Percentiles rank a stretch among this genome's conserved stretches.
Evolutionary conservation across 257 asterid genomes (phyloP).

Genomic region (Salvia miltiorrhiza): DNA sequence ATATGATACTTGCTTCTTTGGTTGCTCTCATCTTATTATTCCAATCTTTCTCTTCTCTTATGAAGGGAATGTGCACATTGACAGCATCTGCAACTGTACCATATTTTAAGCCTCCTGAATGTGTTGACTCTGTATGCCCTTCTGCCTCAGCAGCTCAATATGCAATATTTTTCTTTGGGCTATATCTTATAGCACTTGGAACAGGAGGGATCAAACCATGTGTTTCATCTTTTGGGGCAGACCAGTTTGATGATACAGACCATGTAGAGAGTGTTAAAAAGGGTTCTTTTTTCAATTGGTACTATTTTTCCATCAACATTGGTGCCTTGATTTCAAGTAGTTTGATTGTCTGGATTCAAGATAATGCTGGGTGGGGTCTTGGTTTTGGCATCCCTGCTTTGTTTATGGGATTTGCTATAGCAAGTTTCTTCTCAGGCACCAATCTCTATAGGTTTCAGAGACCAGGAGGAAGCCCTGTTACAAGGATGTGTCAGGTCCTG

Average conservation of each 20-base stretch:
- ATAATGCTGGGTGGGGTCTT: constrained; percentile 94
- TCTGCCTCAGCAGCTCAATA: constrained; percentile 73
- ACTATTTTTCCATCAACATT: constrained; percentile 81
- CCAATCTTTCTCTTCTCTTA: constrained; percentile 7
- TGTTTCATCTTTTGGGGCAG: constrained; percentile 95
- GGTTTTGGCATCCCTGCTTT: constrained; percentile 93
- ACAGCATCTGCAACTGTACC: constrained; percentile 82
- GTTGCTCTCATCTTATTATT: constrained; percentile 10
- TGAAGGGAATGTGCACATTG: constrained; percentile 91
- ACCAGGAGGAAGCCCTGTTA: constrained; percentile 97
- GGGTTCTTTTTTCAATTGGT: constrained; percentile 98
- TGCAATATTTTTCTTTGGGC: constrained; percentile 67
- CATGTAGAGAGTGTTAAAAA: constrained; percentile 75
- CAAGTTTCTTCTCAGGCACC: constrained; percentile 79
- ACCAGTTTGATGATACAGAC: constrained; percentile 96
- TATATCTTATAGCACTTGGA: constrained; percentile 87
- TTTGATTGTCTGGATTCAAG: constrained; percentile 94
- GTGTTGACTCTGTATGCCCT: constrained; percentile 77
- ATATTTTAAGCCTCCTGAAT: constrained; percentile 66
- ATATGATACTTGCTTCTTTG: not conserved
- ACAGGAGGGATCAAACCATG: constrained; percentile 98
- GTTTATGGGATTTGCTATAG: constrained; percentile 77
- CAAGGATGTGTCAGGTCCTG: constrained; percentile 89
- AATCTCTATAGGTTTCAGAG: constrained; percentile 85
- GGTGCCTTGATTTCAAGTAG: constrained; percentile 90